Base-by-base conservation (phyloP, 305 asterid genomes). In the Fraxinus xanthoxyloides region DNA sequence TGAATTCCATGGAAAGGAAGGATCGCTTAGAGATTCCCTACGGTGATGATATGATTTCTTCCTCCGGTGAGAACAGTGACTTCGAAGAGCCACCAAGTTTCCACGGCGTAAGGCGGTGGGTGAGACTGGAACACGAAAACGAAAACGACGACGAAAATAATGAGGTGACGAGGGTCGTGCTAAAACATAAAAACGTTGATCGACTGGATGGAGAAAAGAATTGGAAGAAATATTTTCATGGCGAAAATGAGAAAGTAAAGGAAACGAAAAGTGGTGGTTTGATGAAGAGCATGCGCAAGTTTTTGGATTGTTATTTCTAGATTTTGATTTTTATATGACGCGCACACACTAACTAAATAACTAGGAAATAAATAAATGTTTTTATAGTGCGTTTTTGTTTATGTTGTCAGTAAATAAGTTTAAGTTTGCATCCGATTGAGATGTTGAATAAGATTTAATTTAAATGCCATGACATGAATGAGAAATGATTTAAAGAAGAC, bases 201-300 rank as follows among this genome's bases (percentile, higher is more conserved):
- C 34, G 56, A 6, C 46, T 72, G 54, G 84, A 78, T 32, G 65
- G 79, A 7, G 85, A 81, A 82, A 84, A 75, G 70, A 77, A 21
- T 56, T 9, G 75, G 83, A 85, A 77, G 88, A 80, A 81, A 61
- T 89, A 77, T 59, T 77, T 84, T 77, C 76, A 63, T 82, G 72
- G 31, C n/a, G 78, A 76, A 19, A 17, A 79, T 7, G 81, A 80
- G 13, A 84, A 40, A 3, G 84, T 24, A 31, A 82, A 84, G 19
- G 81, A 77, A 59, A 32, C 75, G 76, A 82, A 81, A 81, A 76
- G 67, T 7, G 78, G 81, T 34, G 86, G 90, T 36, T 81, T 92
- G 81, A 51, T 88, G 89, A 85, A 67, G 28, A 87, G 91, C 76
- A 88, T 91, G 79, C 94, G 92, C 85, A 91, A 92, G 87, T 88